phyloP scores from a whole-genome alignment of 75 land plant genomes.

The Chamaecyparis obtusa region DNA sequence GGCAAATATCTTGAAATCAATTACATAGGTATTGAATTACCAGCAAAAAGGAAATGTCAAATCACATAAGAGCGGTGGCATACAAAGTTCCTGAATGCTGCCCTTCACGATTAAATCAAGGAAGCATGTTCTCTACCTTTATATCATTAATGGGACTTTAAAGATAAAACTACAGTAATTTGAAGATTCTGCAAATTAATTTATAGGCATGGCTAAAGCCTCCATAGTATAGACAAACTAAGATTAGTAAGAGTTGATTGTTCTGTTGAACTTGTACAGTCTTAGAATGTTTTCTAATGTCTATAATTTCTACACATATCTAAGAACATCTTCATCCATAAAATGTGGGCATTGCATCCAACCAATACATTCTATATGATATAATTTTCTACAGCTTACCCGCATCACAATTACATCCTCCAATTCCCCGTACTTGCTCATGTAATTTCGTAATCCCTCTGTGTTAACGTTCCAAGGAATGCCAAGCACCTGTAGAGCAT shows the following conservation, averaged over 20 bases:
- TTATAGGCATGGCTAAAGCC: neutral
- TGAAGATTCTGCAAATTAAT: neutral
- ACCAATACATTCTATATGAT: neutral
- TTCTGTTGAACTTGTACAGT: neutral
- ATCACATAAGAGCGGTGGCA: neutral
- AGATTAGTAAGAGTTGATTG: neutral
- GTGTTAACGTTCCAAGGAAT: slow-evolving; percentile 68
- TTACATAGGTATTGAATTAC: neutral
- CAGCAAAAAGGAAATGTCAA: neutral
- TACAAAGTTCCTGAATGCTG: neutral
- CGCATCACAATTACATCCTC: slow-evolving; percentile 83
- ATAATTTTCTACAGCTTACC: slow-evolving; percentile 21
- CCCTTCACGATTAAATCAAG: neutral
- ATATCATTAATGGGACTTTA: neutral
- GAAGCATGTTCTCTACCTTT: neutral
- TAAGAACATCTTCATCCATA: neutral
- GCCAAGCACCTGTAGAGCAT: slow-evolving; percentile 40
- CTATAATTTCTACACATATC: neutral
- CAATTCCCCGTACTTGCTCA: slow-evolving; percentile 77
- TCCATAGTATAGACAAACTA: neutral
- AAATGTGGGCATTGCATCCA: neutral
- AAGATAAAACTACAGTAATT: neutral
- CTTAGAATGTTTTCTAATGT: neutral
- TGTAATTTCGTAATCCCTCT: slow-evolving; percentile 46
- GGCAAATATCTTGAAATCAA: neutral